Conservation (phyloP, 2,329 filamentous ascomycete genomes). For the Cercospora berteroae region DNA sequence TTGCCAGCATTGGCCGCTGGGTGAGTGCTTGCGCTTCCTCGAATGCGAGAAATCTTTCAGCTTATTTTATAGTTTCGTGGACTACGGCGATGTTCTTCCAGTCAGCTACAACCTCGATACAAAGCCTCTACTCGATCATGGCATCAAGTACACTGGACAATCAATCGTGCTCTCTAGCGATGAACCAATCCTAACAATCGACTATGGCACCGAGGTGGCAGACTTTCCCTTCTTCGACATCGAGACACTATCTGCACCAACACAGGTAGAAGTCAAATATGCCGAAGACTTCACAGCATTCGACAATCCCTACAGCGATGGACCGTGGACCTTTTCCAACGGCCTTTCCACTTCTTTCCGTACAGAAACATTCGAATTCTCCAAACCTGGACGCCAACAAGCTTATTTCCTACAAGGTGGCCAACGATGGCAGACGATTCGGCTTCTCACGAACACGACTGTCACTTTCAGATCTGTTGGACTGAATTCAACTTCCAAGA, state of each 20-base stretch:
- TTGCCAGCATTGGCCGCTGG: background rate
- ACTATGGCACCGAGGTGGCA: constrained; percentile 37
- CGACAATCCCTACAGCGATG: constrained; percentile 34
- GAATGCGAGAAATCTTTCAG: background rate
- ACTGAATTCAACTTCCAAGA: constrained; percentile 35
- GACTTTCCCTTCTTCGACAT: constrained; percentile 40
- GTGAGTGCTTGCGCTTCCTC: background rate
- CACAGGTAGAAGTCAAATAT: constrained; percentile 42
- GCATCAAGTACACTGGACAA: background rate
- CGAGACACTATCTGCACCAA: constrained; percentile 23
- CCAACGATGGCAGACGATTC: constrained; percentile 43
- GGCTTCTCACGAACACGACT: constrained; percentile 38
- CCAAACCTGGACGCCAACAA: constrained; percentile 29
- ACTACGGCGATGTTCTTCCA: constrained; percentile 18
- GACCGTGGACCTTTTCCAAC: constrained; percentile 35
- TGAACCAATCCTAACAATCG: constrained; percentile 11
- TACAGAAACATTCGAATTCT: constrained; percentile 43
- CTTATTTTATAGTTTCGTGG: constrained; percentile 9
- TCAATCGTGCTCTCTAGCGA: constrained; percentile 1
- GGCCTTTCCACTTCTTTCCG: constrained; percentile 40
- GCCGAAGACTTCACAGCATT: constrained; percentile 38
- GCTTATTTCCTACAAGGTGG: constrained; percentile 44
- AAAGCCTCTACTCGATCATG: background rate
- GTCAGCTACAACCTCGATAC: background rate
- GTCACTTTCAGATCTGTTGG: constrained; percentile 38